phyloP scores from a whole-genome alignment of 495 filamentous ascomycete genomes.

The Tuber brumale region DNA sequence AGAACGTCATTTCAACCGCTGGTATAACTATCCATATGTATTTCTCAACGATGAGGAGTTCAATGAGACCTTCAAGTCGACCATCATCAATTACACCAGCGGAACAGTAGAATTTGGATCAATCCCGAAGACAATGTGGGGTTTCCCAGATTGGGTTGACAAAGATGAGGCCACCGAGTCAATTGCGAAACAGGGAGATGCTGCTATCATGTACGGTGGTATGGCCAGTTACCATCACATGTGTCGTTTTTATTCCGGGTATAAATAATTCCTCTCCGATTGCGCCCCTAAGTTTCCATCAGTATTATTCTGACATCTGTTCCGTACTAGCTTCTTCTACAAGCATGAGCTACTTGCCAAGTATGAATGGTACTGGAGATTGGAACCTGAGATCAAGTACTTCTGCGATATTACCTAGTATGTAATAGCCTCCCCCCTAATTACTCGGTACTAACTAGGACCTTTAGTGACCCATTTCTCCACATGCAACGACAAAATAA shows the following conservation, averaged over 20 bases:
- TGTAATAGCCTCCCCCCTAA: slow-evolving; percentile 36
- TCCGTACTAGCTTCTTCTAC: slow-evolving; percentile 72
- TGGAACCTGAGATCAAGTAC: slow-evolving; percentile 99
- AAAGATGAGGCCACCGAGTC: slow-evolving; percentile 88
- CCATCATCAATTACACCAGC: slow-evolving; percentile 82
- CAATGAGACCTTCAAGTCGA: slow-evolving; percentile 83
- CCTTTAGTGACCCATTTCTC: slow-evolving; percentile 79
- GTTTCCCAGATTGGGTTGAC: slow-evolving; percentile 94
- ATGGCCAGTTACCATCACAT: slow-evolving; percentile 99
- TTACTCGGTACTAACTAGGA: slow-evolving; percentile 30
- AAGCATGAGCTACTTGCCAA: slow-evolving; percentile 92
- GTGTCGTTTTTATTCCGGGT: slow-evolving; percentile 99
- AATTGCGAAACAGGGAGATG: slow-evolving; percentile 90
- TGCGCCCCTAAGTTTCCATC: background rate
- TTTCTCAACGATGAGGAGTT: slow-evolving; percentile 98
- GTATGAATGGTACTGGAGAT: slow-evolving; percentile 99
- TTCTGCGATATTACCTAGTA: slow-evolving; percentile 99
- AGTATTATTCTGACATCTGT: background rate
- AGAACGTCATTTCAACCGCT: slow-evolving; percentile 97
- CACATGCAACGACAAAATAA: slow-evolving; percentile 90
- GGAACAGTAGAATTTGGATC: slow-evolving; percentile 84
- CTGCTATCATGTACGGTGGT: slow-evolving; percentile 98
- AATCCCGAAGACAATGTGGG: slow-evolving; percentile 88
- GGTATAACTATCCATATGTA: slow-evolving; percentile 98
- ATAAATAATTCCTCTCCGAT: slow-evolving; percentile 26